These are phyloP conservation scores for Rhizopogon roseolus DNA, from an alignment of 768 basidiomycete species.

Conservation along the genomic window DNA sequence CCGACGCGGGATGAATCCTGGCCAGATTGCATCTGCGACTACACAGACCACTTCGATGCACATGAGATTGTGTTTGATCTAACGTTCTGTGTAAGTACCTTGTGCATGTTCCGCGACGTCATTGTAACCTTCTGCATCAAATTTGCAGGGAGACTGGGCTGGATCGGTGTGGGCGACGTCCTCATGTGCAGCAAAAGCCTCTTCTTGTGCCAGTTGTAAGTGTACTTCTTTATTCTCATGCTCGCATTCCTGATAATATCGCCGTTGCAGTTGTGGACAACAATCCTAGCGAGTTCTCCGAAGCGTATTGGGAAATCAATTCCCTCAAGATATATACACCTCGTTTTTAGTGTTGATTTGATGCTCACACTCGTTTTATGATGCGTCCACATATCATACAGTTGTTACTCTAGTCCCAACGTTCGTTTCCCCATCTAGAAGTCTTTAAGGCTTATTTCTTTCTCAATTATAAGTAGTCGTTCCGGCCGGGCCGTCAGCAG, in stretches of 20 bases:
- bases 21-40: constrained; percentile 36
- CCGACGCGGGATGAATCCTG: constrained; percentile 25
- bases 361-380: background rate
- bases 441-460: too few relatives aligned
- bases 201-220: constrained; percentile 45
- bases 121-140: background rate
- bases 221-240: background rate
- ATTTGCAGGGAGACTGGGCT: constrained; percentile 49
- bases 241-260: background rate
- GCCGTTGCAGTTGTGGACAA: constrained; percentile 46
- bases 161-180: constrained; percentile 35
- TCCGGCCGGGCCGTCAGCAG: too few relatives aligned
- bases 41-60: constrained; percentile 45
- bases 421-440: too few relatives aligned
- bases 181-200: constrained; percentile 32
- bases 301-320: constrained; percentile 71
- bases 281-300: constrained; percentile 49
- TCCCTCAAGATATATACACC: constrained; percentile 49
- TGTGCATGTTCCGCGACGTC: background rate
- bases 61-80: constrained; percentile 54
- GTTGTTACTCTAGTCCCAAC: too few relatives aligned
- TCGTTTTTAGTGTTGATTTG: background rate
- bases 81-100: constrained; percentile 53
- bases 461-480: too few relatives aligned
- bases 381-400: background rate